Evolutionary conservation across 805 yeast species (phyloP), one percentile per base, ranked within the genome.

Genomic region (Candida saitoana): DNA sequence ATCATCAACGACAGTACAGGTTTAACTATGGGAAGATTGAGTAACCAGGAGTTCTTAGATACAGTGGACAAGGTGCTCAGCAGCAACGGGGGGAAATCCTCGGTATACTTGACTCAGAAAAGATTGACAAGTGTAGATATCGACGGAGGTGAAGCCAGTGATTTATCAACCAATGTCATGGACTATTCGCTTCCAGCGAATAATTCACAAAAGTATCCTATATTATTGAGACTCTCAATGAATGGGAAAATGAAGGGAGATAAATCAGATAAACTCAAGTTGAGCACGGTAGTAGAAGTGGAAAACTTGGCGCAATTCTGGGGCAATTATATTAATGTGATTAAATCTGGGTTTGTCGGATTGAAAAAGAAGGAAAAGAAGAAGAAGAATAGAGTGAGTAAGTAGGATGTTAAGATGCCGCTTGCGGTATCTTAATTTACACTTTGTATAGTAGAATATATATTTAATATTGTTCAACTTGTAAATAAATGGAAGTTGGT

Each of bases 341-440:
- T 89, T 42, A 89, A 87, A 57, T 57, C 70, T 17, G 90, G 93
- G 3, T 79, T 86, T 60, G 67, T 67, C 3, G 96, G 96, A 1
- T 72, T 90, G 60, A 76, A 80, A 57, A 87, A 84, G 76, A 88
- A 87, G 68, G 87, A 85, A 45, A 87, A 87, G 71, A 81, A 80
- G 64, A 81, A 78, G 67, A 71, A 74, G 57, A 71, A 65, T 49
- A 69, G 60, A 59, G 62, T 63, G 24, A 40, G 57, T 16, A 63
- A 63, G 47, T 54, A 45, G 32, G n/a, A n/a, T n/a, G n/a, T n/a
- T n/a, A n/a, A n/a, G n/a, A n/a, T n/a, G n/a, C n/a, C n/a, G n/a
- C n/a, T n/a, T n/a, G n/a, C n/a, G n/a, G n/a, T n/a, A n/a, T n/a
- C n/a, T n/a, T n/a, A n/a, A n/a, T n/a, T n/a, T n/a, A n/a, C n/a